phyloP scores from a whole-genome alignment of 495 filamentous ascomycete genomes.

The Podospora fimiseda region DNA sequence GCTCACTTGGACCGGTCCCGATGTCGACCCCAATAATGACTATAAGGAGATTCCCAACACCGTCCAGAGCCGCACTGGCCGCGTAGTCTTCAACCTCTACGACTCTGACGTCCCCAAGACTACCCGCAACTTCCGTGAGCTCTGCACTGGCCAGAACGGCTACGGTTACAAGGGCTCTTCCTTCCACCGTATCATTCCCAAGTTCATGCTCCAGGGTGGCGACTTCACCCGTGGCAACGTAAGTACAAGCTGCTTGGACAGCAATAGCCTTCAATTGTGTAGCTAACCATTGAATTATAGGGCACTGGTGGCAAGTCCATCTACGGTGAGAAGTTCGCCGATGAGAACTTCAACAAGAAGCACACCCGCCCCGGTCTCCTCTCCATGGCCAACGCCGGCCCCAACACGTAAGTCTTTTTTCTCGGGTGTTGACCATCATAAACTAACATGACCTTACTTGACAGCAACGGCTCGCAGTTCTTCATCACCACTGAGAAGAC shows the following conservation, averaged over 20 bases:
- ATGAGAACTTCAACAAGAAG: constrained; percentile 69
- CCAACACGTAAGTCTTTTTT: constrained; percentile 57
- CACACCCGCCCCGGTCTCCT: constrained; percentile 60
- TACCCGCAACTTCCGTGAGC: constrained; percentile 85
- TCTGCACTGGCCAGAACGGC: constrained; percentile 91
- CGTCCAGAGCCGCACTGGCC: constrained; percentile 60
- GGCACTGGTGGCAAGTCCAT: constrained; percentile 83
- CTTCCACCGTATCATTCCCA: constrained; percentile 94
- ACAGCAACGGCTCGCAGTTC: constrained; percentile 71
- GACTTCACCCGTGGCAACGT: constrained; percentile 97
- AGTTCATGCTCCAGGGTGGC: constrained; percentile 99
- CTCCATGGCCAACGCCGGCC: constrained; percentile 80
- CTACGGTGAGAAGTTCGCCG: constrained; percentile 78
- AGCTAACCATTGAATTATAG: constrained; percentile 34
- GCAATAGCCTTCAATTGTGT: neutral
- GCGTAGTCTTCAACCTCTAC: constrained; percentile 87
- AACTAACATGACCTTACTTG: too few relatives aligned
- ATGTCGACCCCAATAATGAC: constrained; percentile 49
- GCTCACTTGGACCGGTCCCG: constrained; percentile 60
- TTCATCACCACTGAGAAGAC: constrained; percentile 71
- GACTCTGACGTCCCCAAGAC: constrained; percentile 85
- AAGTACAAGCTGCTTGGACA: constrained; percentile 27
- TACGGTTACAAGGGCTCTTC: constrained; percentile 71
- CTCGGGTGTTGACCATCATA: neutral
- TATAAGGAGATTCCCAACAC: constrained; percentile 45